Evolutionary conservation across 2,329 filamentous ascomycete genomes (phyloP), one percentile per base, ranked within the genome.

Genomic region (Epichloe baconii): DNA sequence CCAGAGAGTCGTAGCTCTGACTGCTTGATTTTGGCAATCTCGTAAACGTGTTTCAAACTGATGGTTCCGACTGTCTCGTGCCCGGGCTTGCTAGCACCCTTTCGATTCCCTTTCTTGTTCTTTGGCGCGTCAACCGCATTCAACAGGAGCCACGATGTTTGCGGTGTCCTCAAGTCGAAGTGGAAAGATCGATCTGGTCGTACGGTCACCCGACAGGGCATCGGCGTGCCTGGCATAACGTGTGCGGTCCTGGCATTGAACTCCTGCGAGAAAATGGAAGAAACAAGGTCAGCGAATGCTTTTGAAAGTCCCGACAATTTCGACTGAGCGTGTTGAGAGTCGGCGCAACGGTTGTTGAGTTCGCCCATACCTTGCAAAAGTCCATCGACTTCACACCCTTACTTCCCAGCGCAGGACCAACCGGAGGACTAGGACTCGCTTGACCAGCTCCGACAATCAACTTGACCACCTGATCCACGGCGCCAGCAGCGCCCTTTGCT

Each of bases 311-410:
- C 11, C 34, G 4, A 11, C 3, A 2, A 3, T 10, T 31, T 10
- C 23, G 23, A 14, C 35, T 26, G 34, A 21, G 5, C 42, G 4
- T 10, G 17, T 7, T 34, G n/a, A n/a, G 17, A n/a, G n/a, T 35
- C 37, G 23, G 34, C 21, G 15, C 45, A 26, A 23, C 14, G 36
- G 12, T 19, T 15, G 37, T 36, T 14, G 17, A 17, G 10, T 15
- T 12, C n/a, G 8, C 3, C n/a, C 48, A 40, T 54, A 95, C 91
- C 79, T 97, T 97, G 82, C 93, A 97, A 68, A 97, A 98, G 71
- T 98, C 93, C 85, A 98, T 98, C 53, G 87, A 94, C 76, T 98
- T 98, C 56, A 98, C 86, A 76, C 93, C 93, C 75, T 96, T 97
- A 68, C 85, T 91, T 72, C 93, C 93, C 58, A 98, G 79, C 50